Conservation (phyloP, 345 rosid species). For the Brassica carinata region DNA sequence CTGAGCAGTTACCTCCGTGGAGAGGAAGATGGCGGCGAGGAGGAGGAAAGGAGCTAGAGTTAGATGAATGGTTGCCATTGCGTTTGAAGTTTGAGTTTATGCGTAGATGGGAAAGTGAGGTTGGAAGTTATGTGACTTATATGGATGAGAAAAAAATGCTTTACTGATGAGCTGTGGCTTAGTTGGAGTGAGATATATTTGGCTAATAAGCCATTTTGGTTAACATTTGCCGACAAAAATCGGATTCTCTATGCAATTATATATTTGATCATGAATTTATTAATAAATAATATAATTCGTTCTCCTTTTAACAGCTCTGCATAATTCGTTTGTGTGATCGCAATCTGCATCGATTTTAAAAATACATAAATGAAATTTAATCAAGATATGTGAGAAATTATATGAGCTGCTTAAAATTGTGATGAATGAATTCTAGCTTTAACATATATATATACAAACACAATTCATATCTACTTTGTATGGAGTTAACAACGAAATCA, state of each 20-base stretch:
- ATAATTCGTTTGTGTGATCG: neutral
- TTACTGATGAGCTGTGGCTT: conserved; percentile 27
- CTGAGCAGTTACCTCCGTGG: conserved; percentile 27
- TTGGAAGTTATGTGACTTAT: conserved; percentile 27
- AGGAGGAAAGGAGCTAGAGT: conserved; percentile 38
- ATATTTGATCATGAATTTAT: neutral
- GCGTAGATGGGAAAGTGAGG: conserved; percentile 28
- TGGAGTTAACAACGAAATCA: neutral
- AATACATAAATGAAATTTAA: neutral
- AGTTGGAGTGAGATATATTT: conserved; percentile 53
- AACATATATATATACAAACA: neutral
- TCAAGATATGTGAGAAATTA: neutral
- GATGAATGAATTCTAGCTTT: neutral
- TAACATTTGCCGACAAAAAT: conserved; percentile 33
- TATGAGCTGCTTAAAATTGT: neutral
- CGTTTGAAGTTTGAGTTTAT: conserved; percentile 5
- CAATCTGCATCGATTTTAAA: neutral
- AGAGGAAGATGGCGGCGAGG: conserved; percentile 41
- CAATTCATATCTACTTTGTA: neutral
- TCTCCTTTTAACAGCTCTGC: neutral
- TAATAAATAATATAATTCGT: neutral
- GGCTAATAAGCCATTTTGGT: conserved; percentile 22
- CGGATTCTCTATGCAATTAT: neutral
- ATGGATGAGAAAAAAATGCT: conserved; percentile 41
- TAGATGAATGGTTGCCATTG: conserved; percentile 50